phyloP scores from a whole-genome alignment of 169 alveolate species.

The Cyclospora cayetanensis region DNA sequence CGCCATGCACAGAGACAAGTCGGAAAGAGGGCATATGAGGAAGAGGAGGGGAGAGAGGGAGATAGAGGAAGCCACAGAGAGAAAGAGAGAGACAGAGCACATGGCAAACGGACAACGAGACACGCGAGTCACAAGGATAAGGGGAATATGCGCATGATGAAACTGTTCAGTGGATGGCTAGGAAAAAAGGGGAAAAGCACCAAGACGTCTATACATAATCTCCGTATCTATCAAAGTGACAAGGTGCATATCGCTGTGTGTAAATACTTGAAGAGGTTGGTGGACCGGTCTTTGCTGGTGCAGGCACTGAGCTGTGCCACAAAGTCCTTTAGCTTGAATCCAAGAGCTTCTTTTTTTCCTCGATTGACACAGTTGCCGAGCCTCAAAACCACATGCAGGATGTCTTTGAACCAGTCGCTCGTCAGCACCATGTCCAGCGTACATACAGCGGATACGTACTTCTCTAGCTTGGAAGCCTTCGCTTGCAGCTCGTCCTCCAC shows the following conservation, averaged over 20 bases:
- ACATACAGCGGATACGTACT: neutral
- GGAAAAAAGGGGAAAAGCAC: neutral
- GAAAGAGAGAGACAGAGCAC: no score
- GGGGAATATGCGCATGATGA: no score
- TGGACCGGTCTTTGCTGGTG: constrained; percentile 34
- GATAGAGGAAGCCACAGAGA: no score
- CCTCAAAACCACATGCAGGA: neutral
- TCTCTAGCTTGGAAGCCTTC: neutral
- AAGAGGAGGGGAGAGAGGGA: no score
- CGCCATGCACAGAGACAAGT: no score
- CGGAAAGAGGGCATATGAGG: no score
- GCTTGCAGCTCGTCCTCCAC: constrained; percentile 44
- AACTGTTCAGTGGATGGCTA: no score
- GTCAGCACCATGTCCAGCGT: neutral
- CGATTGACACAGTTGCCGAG: constrained; percentile 49
- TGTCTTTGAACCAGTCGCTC: neutral
- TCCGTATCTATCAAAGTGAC: neutral
- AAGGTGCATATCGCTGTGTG: neutral
- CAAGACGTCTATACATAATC: no score
- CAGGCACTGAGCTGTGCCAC: constrained; percentile 34
- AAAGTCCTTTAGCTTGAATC: constrained; percentile 47
- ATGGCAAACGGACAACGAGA: no score
- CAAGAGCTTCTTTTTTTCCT: constrained; percentile 32
- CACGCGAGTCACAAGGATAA: no score
- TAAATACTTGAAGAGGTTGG: constrained; percentile 34